Base-by-base conservation (phyloP, 2,329 filamentous ascomycete species). In the Ophiostoma himal-ulmi region DNA sequence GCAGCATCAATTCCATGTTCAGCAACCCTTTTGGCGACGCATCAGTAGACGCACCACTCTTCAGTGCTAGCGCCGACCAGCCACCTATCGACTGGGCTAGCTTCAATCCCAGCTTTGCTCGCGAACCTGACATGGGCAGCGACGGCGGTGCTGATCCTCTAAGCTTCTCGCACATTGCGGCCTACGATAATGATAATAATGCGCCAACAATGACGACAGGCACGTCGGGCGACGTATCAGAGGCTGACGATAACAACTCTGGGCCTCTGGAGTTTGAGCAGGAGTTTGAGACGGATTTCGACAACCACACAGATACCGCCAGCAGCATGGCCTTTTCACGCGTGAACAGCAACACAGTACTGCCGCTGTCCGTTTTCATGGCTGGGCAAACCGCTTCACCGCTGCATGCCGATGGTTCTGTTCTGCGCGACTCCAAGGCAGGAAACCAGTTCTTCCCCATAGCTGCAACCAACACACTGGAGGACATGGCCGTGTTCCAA, bases 161-260 rank as follows among this genome's bases (percentile, higher is more conserved):
- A 75, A 83, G 85, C 77, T 83, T 88, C 77, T 80, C 84, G 36
- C 83, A 81, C 71, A 83, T 83, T 20, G 39, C 64, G 20, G 22
- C 37, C 75, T 85, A 84, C 76, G 83, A 81, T 73, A 85, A 84
- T 73, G 86, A 86, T 69, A 86, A 83, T 73, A 82, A 78, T 74
- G 84, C 82, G 73, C 84, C 83, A 68, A 81, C 84, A 67, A 77
- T 89, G 75, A 84, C 86, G 72, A 82, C 85, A 76, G 82, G 86
- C 11, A 89, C 86, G 10, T 90, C 88, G 14, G 88, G 88, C 48
- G 88, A 90, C 72, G 87, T 89, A 10, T 90, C 88, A 11, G 88
- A 90, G 76, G 86, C 87, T 5, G 88, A 90, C 72, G 88, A 90
- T 74, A 77, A 80, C 34, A 77, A 80, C 34, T 78, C 79, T 30